Evolutionary conservation across 2,329 filamentous ascomycete species (phyloP).

Genomic region (Colletotrichum theobromicola): DNA sequence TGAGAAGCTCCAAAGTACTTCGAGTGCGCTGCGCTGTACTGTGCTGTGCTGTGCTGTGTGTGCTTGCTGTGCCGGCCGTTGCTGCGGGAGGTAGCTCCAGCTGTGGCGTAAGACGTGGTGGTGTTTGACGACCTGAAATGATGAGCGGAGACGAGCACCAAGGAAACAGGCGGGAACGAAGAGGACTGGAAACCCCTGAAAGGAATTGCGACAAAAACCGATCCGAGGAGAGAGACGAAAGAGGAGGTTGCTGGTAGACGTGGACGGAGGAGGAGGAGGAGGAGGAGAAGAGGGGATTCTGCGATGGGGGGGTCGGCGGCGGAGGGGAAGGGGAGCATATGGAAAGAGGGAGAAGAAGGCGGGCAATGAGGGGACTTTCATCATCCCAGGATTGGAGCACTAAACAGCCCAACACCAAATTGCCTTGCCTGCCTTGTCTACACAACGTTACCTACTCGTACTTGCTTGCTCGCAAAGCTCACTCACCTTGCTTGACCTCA

Average conservation of each 20-base stretch:
- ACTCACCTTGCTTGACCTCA: background rate
- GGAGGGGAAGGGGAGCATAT: slow-evolving; percentile 15
- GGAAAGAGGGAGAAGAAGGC: slow-evolving; percentile 28
- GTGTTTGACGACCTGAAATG: slow-evolving; percentile 15
- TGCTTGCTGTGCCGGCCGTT: background rate
- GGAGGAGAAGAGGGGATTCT: slow-evolving; percentile 11
- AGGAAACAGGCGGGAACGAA: slow-evolving; percentile 23
- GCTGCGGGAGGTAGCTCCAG: background rate
- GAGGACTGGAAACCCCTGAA: slow-evolving; percentile 23
- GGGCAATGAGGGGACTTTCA: slow-evolving; percentile 23
- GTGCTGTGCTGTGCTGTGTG: background rate
- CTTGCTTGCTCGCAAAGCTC: background rate
- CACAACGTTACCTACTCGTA: background rate
- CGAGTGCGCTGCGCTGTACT: background rate
- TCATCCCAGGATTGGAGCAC: slow-evolving; percentile 17
- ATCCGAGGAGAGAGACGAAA: slow-evolving; percentile 11
- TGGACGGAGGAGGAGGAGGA: background rate
- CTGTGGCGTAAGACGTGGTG: background rate
- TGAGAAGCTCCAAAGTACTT: slow-evolving; percentile 17
- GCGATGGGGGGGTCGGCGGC: slow-evolving; percentile 14
- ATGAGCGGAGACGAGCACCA: slow-evolving; percentile 19
- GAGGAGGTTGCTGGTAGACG: background rate
- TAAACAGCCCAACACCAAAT: background rate
- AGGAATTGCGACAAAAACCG: slow-evolving; percentile 22
- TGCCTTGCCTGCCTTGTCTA: background rate